A percentile compares a stretch with the other conserved stretches of the same genome.
Evolutionary conservation across 2,329 filamentous ascomycete species (phyloP).

Genomic region (Monilinia fructicola): DNA sequence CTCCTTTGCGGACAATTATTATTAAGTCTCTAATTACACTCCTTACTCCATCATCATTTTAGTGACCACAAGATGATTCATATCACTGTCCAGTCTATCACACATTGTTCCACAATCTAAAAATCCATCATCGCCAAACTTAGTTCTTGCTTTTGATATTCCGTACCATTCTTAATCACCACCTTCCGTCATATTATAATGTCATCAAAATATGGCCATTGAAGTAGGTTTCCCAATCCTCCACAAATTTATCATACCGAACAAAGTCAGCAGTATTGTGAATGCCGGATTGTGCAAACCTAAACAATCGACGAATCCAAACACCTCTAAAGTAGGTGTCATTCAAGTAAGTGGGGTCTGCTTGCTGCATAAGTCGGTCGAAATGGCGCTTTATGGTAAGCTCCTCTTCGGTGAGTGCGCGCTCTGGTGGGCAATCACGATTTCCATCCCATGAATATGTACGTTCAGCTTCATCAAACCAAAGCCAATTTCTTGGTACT

Average conservation of each 20-base stretch:
- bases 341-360: not conserved
- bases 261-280: fast-evolving
- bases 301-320: not conserved
- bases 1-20: too few relatives aligned
- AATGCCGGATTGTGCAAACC: not conserved
- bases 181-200: too few relatives aligned
- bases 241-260: not conserved
- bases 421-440: constrained; percentile 8
- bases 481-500: constrained; percentile 29
- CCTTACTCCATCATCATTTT: too few relatives aligned
- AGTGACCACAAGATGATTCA: too few relatives aligned
- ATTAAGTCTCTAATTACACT: too few relatives aligned
- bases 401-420: constrained; percentile 27
- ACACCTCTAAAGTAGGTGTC: constrained; percentile 2
- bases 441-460: constrained; percentile 10
- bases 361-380: constrained; percentile 8
- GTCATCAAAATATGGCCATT: too few relatives aligned
- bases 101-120: too few relatives aligned
- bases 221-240: not conserved
- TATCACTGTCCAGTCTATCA: too few relatives aligned
- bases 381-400: constrained; percentile 28
- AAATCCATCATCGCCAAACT: too few relatives aligned
- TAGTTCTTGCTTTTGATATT: too few relatives aligned
- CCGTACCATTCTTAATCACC: too few relatives aligned
- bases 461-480: constrained; percentile 24